Conservation (phyloP, 164 flowering plant species). For the Magnolia officinalis region DNA sequence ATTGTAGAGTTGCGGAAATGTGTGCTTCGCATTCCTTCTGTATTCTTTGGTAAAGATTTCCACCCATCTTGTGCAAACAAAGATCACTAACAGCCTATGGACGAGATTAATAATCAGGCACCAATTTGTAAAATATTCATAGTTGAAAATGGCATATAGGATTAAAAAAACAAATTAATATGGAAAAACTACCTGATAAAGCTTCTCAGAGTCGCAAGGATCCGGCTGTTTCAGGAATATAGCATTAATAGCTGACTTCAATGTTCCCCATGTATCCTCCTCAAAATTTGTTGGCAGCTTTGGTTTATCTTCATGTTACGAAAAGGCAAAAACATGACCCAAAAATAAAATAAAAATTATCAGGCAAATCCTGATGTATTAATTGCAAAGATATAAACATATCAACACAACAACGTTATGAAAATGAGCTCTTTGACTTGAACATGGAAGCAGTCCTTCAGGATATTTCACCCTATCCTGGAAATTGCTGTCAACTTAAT, state of each 20-base stretch:
- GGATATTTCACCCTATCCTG: too few species aligned
- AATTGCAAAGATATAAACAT: too few species aligned
- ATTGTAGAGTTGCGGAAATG: slow-evolving; percentile 61
- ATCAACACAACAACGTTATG: too few species aligned
- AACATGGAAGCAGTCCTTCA: too few species aligned
- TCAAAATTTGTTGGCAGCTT: slow-evolving; percentile 83
- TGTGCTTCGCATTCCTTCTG: slow-evolving; percentile 84
- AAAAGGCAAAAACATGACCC: slow-evolving; percentile 4
- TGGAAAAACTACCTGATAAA: slow-evolving; percentile 63
- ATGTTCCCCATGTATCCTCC: slow-evolving; percentile 86
- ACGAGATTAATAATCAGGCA: background rate
- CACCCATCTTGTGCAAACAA: slow-evolving; percentile 93
- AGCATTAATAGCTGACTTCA: slow-evolving; percentile 88
- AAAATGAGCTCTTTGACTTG: too few species aligned
- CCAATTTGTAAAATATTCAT: slow-evolving; percentile 1
- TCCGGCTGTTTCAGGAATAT: slow-evolving; percentile 87
- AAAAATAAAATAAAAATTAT: too few species aligned
- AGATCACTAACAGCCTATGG: slow-evolving; percentile 83
- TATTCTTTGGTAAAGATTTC: slow-evolving; percentile 77
- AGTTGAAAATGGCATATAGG: background rate
- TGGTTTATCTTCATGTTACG: slow-evolving; percentile 62
- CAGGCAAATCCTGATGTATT: background rate
- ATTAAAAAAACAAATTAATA: background rate
- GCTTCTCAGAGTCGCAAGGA: slow-evolving; percentile 80
- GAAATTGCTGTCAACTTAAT: too few species aligned